Percentiles rank a stretch among this genome's conserved stretches.
These are phyloP conservation scores for Helicocarpus griseus DNA, from an alignment of 2,329 filamentous ascomycete genomes.

Conservation along the genomic window DNA sequence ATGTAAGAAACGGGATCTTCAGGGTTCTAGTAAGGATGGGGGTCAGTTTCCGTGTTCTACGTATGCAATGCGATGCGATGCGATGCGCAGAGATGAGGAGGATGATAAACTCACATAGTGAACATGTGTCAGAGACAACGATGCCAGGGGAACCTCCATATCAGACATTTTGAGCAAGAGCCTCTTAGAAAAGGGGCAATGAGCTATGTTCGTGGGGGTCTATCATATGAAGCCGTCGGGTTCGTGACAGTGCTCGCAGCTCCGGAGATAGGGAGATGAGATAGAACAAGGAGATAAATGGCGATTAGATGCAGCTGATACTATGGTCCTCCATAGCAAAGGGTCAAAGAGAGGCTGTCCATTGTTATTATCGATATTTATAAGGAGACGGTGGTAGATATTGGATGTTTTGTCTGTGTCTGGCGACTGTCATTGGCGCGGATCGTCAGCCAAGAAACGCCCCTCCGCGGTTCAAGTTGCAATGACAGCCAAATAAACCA, in stretches of 20 bases:
- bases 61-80: neutral
- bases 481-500: no score
- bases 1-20: conserved; percentile 72
- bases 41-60: neutral
- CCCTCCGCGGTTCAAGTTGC: no score
- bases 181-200: neutral
- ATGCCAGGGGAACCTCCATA: conserved; percentile 49
- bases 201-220: no score
- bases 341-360: neutral
- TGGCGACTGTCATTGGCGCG: no score
- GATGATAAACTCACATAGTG: conserved; percentile 65
- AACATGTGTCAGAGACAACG: conserved; percentile 88
- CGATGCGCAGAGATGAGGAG: neutral
- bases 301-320: neutral
- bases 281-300: neutral
- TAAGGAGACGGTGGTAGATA: neutral
- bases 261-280: neutral
- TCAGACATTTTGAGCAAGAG: neutral
- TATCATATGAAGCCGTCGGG: no score
- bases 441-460: no score
- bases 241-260: no score
- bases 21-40: conserved; percentile 56
- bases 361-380: neutral
- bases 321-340: neutral
- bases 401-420: no score